Conservation (phyloP, 2,329 filamentous ascomycete genomes). For the Monosporascus cannonballus region DNA sequence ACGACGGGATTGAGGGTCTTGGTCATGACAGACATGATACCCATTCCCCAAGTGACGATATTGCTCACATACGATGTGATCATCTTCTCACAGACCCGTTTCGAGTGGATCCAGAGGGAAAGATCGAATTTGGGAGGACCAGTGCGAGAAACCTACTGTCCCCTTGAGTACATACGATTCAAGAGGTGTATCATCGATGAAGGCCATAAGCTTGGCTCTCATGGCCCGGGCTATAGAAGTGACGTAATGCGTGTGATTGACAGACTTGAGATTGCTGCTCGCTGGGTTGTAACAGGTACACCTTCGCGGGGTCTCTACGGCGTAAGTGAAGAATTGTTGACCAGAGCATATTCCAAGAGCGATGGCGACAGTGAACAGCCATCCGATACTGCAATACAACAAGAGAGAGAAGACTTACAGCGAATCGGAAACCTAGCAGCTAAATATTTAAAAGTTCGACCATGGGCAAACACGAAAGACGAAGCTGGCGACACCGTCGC, state of each 20-base stretch:
- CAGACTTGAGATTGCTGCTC: slow-evolving; percentile 57
- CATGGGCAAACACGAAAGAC: slow-evolving; percentile 62
- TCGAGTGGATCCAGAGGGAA: slow-evolving; percentile 56
- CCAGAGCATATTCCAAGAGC: background rate
- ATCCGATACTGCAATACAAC: slow-evolving; percentile 27
- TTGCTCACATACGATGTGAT: slow-evolving; percentile 69
- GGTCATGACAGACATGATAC: slow-evolving; percentile 47
- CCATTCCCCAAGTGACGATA: slow-evolving; percentile 50
- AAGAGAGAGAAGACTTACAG: slow-evolving; percentile 59
- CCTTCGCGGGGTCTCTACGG: slow-evolving; percentile 80
- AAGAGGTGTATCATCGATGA: slow-evolving; percentile 89
- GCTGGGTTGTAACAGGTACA: slow-evolving; percentile 89
- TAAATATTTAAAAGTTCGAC: slow-evolving; percentile 68
- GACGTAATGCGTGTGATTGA: slow-evolving; percentile 47
- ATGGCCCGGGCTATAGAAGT: slow-evolving; percentile 47
- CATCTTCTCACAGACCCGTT: slow-evolving; percentile 67
- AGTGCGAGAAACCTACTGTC: slow-evolving; percentile 37
- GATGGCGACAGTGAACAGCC: slow-evolving; percentile 9
- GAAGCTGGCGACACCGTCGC: slow-evolving; percentile 52
- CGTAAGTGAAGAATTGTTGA: slow-evolving; percentile 39
- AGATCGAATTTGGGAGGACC: slow-evolving; percentile 29
- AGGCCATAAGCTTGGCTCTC: slow-evolving; percentile 76
- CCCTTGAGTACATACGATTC: slow-evolving; percentile 70
- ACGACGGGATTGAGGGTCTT: slow-evolving; percentile 61
- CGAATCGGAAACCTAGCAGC: slow-evolving; percentile 59